Base-by-base conservation (phyloP, 257 asterid genomes). In the Agastache rugosa region DNA sequence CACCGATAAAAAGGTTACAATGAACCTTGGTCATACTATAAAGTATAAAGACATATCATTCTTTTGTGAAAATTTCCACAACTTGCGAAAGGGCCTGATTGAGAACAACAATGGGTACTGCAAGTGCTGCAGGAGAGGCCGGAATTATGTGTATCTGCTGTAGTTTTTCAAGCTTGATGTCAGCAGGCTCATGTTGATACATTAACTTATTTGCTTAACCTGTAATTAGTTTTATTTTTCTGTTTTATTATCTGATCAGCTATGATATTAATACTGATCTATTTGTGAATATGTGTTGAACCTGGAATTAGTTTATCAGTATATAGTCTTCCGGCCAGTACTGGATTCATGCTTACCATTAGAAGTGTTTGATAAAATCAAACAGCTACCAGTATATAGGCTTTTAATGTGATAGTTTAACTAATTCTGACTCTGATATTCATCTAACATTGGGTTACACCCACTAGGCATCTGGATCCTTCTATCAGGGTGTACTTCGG, bases 391-490 rank as follows among this genome's bases (percentile, higher is more conserved):
- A 19, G 45, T 63, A 29, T 14, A 31, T 54, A 47, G 44, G 54
- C n/a, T 60, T 56, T 39, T 15, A 47, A 22, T 15, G 25, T 42
- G 63, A 45, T 63, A 16, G 25, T 53, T 12, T 56, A 16, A 27
- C 35, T 53, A 50, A 19, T 63, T 53, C 34, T 63, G 69, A 29
- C 23, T 31, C 66, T 58, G 42, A 42, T 19, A 48, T 67, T 74
- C 22, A 45, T 72, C 56, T 67, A 67, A 75, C 61, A 15, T 41
- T 77, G 63, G 41, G 56, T 74, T 51, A 69, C 79, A 8, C 74
- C 23, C 20, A 66, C 60, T 63, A 92, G 92, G 93, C 81, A 72
- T 77, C 91, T 72, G 72, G 84, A 20, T 85, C 83, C 68, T 77
- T 87, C 63, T 83, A 76, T 75, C 87, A 47, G 48, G 75, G 85